Evolutionary conservation across 1,284 basidiomycete genomes (phyloP).

Genomic region (Hymenochaete sp.): DNA sequence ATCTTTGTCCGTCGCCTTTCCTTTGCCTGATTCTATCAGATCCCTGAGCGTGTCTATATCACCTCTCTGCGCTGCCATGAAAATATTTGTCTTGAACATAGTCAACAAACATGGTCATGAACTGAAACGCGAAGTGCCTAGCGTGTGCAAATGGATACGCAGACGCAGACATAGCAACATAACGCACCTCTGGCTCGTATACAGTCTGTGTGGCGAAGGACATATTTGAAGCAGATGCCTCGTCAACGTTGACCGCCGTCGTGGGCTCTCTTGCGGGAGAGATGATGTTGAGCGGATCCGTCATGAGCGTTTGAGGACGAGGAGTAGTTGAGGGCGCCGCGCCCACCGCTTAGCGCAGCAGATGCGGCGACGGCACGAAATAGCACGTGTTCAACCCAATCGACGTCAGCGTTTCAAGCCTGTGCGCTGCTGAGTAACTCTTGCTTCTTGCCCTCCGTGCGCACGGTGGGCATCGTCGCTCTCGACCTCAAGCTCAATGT

Average conservation of each 20-base stretch:
- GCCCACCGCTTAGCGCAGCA: no score
- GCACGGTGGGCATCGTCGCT: no score
- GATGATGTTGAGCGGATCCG: conserved; percentile 13
- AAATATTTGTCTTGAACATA: conserved; percentile 46
- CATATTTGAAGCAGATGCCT: conserved; percentile 26
- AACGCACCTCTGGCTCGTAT: conserved; percentile 28
- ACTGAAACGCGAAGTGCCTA: not conserved
- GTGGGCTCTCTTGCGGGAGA: conserved; percentile 24
- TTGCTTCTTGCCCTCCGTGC: no score
- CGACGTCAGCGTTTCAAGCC: no score
- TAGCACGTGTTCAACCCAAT: no score
- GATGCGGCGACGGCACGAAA: no score
- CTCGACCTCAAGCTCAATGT: no score
- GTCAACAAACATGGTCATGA: no score
- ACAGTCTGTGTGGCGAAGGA: conserved; percentile 24
- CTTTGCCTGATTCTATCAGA: conserved; percentile 66
- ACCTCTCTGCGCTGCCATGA: conserved; percentile 82
- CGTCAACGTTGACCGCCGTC: conserved; percentile 26
- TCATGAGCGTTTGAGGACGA: conserved; percentile 8
- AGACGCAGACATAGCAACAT: no score
- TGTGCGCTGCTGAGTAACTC: no score
- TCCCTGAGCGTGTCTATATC: conserved; percentile 62
- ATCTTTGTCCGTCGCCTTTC: conserved; percentile 76
- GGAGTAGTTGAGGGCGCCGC: no score
- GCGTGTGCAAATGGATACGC: no score